Base-by-base conservation (phyloP, 768 basidiomycete species). In the Termitomyces sp. region DNA sequence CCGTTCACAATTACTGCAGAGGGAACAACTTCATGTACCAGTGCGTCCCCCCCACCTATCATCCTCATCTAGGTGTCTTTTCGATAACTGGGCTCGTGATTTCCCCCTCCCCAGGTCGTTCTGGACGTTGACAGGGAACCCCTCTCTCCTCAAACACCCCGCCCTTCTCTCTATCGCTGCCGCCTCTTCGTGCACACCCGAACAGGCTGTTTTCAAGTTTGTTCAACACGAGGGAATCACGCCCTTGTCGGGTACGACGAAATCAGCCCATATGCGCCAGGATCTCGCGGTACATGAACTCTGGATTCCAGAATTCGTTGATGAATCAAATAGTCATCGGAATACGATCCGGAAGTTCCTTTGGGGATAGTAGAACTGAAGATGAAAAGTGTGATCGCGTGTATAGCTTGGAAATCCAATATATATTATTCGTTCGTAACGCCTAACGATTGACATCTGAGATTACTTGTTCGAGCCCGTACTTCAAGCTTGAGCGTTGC, bases 121-220 rank as follows among this genome's bases (percentile, higher is more conserved):
- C 72, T 94, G 93, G 92, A 94, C 93, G 29, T 74, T 95, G 29
- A 82, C 88, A 1, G 89, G 91, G n/a, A 89, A 91, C 3, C 87
- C 91, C 4, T 76, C 69, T 15, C 75, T 93, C 9, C 74, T 92
- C 5, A 57, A 69, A 4, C 81, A 86, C 67, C 82, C 80, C 0
- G 69, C 74, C 2, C 68, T 88, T 5, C 65, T 72, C 17, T 64
- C 73, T 4, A 73, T 88, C 14, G 82, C 86, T 0, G 61, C 76
- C 17, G 75, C 72, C 29, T 74, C 83, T 31, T 71, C 76, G 1
- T 78, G 84, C 60, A 89, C 90, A 0, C 78, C 83, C 7, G 82
- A 85, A 47, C 91, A 93, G 69, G 80, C 81, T 0, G 69, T 92
- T 8, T 94, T 85, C 75, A 85, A 82, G 68, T 73, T 93, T 48